Percentiles rank a stretch among this genome's conserved stretches.
Evolutionary conservation across 2,329 filamentous ascomycete genomes (phyloP).

Genomic region (Cladorrhinum sp.): DNA sequence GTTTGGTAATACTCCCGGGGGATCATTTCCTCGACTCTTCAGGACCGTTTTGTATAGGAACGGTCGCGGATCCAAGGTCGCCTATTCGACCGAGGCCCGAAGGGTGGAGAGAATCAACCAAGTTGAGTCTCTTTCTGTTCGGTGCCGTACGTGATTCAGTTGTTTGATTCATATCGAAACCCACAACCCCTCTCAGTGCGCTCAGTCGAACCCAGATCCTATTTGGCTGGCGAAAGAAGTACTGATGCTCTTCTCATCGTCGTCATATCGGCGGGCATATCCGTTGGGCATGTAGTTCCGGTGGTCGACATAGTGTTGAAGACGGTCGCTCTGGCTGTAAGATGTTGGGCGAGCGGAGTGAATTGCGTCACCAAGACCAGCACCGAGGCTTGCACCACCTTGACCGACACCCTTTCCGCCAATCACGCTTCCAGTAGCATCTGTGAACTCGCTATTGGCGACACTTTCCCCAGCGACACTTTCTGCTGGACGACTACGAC

Average conservation of each 20-base stretch:
- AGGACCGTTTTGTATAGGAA: not conserved
- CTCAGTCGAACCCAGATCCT: conserved; percentile 55
- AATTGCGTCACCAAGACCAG: conserved; percentile 72
- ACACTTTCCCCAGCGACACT: conserved; percentile 91
- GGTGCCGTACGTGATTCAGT: conserved; percentile 13
- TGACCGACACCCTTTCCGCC: conserved; percentile 73
- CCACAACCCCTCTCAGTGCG: conserved; percentile 1
- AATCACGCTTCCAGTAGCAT: conserved; percentile 74
- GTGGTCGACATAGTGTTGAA: conserved; percentile 91
- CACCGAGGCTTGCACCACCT: conserved; percentile 81
- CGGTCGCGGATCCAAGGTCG: conserved; percentile 9
- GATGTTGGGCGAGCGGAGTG: conserved; percentile 60
- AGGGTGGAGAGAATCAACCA: conserved; percentile 10
- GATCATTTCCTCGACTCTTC: not conserved
- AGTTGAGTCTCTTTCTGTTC: conserved; percentile 7
- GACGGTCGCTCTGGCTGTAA: conserved; percentile 79
- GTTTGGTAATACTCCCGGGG: not conserved
- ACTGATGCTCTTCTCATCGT: conserved; percentile 93
- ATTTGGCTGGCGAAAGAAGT: conserved; percentile 97
- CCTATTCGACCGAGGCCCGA: conserved; percentile 15
- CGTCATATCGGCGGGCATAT: conserved; percentile 72
- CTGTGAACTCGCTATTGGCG: conserved; percentile 84
- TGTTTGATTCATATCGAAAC: conserved; percentile 18
- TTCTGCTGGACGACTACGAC: conserved; percentile 64
- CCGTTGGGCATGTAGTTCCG: conserved; percentile 60